Percentiles rank a stretch among this genome's conserved stretches.
phyloP scores from a whole-genome alignment of 2,329 filamentous ascomycete genomes.

The Aspergillus nomiae region DNA sequence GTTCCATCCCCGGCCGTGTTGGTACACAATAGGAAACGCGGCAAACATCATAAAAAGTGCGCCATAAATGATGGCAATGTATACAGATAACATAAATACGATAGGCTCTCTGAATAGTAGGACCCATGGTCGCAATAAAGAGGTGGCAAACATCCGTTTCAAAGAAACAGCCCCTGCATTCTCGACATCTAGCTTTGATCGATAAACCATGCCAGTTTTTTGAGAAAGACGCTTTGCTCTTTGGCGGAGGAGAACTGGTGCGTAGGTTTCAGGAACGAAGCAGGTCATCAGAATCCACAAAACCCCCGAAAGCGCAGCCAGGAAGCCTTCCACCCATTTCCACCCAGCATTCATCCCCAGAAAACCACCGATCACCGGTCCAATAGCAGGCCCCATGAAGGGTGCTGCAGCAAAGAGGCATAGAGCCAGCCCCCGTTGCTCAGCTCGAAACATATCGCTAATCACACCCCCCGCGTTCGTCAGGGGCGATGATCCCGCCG shows the following conservation, averaged over 20 bases:
- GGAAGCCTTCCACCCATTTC: conserved; percentile 66
- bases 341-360: conserved; percentile 62
- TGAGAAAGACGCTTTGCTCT: conserved; percentile 49
- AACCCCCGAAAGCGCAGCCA: conserved; percentile 61
- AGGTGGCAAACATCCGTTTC: conserved; percentile 42
- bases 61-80: conserved; percentile 51
- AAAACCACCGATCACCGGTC: conserved; percentile 67
- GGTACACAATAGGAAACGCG: conserved; percentile 51
- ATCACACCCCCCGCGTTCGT: conserved; percentile 63
- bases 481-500: conserved; percentile 60
- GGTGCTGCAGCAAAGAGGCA: conserved; percentile 66
- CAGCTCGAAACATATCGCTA: conserved; percentile 57
- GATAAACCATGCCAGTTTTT: conserved; percentile 48
- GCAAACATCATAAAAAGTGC: conserved; percentile 52
- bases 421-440: conserved; percentile 57
- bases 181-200: conserved; percentile 26
- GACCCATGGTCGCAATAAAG: conserved; percentile 47
- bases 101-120: conserved; percentile 51
- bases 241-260: conserved; percentile 50
- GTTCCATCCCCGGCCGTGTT: conserved; percentile 43
- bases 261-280: conserved; percentile 37
- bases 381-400: conserved; percentile 63
- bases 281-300: conserved; percentile 46
- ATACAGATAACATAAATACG: conserved; percentile 45
- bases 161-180: conserved; percentile 9